Evolutionary conservation across 306 rosid species (phyloP).

Genomic region (Hippophae rhamnoides): DNA sequence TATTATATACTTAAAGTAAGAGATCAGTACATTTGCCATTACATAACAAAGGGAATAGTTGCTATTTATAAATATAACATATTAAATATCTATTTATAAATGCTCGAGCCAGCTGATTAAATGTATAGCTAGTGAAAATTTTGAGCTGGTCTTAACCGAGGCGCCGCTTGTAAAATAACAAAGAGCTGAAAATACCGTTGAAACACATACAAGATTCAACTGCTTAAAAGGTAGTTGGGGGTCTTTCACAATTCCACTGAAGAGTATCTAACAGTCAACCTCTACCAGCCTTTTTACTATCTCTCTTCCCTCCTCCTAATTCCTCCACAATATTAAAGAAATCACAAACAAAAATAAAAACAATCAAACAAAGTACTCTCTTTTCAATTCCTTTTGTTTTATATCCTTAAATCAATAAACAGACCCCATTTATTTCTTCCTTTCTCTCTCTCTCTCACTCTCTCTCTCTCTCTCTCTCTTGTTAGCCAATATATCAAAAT

Average conservation of each 20-base stretch:
- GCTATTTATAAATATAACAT: too few relatives aligned
- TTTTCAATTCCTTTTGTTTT: slow-evolving; percentile 59
- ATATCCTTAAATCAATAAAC: slow-evolving; percentile 59
- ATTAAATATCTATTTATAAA: too few relatives aligned
- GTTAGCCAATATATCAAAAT: neutral
- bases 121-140: neutral
- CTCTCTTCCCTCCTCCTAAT: slow-evolving; percentile 1
- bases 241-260: slow-evolving; percentile 16
- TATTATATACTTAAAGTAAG: too few relatives aligned
- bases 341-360: neutral
- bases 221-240: slow-evolving; percentile 59
- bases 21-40: too few relatives aligned
- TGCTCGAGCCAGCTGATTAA: neutral
- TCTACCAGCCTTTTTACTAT: slow-evolving; percentile 51
- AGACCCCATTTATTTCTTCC: slow-evolving; percentile 13
- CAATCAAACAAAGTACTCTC: neutral
- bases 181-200: slow-evolving; percentile 45
- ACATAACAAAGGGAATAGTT: too few relatives aligned
- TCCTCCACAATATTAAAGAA: slow-evolving; percentile 5
- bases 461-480: slow-evolving; percentile 12
- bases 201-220: slow-evolving; percentile 36
- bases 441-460: slow-evolving; percentile 9
- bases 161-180: neutral
- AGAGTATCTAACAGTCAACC: slow-evolving; percentile 84
- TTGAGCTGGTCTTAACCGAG: neutral